phyloP scores from a whole-genome alignment of 2,329 filamentous ascomycete genomes.

The Cladosporium sp. region DNA sequence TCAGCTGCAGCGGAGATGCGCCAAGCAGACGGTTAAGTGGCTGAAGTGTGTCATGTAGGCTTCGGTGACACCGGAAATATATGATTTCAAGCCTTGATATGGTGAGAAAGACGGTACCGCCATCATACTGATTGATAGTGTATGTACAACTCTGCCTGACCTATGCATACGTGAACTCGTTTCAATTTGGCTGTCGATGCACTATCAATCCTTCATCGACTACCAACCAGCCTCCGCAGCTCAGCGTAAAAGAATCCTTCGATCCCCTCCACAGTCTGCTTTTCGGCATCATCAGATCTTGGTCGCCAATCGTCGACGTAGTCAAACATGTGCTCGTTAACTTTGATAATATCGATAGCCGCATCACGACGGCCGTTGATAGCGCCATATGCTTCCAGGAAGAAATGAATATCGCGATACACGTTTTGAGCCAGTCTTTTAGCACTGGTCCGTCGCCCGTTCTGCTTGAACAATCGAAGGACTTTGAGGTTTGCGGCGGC shows the following conservation, averaged over 20 bases:
- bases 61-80: too few species aligned
- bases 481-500: slow-evolving; percentile 23
- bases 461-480: slow-evolving; percentile 21
- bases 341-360: slow-evolving; percentile 22
- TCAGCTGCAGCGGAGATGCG: too few species aligned
- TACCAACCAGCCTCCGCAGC: background rate
- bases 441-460: background rate
- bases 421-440: slow-evolving; percentile 19
- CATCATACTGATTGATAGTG: too few species aligned
- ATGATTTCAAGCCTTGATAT: too few species aligned
- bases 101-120: too few species aligned
- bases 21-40: too few species aligned
- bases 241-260: background rate
- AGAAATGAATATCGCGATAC: slow-evolving; percentile 23
- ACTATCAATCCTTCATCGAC: too few species aligned
- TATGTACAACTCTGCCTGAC: too few species aligned
- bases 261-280: background rate
- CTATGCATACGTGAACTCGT: too few species aligned
- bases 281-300: background rate
- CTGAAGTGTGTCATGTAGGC: too few species aligned
- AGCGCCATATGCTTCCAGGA: slow-evolving; percentile 23
- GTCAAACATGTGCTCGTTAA: slow-evolving; percentile 19
- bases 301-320: background rate
- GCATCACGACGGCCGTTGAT: slow-evolving; percentile 23
- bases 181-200: too few species aligned